These are phyloP conservation scores for Cerioporus squamosus DNA, from an alignment of 1,284 basidiomycete genomes.

Conservation along the genomic window DNA sequence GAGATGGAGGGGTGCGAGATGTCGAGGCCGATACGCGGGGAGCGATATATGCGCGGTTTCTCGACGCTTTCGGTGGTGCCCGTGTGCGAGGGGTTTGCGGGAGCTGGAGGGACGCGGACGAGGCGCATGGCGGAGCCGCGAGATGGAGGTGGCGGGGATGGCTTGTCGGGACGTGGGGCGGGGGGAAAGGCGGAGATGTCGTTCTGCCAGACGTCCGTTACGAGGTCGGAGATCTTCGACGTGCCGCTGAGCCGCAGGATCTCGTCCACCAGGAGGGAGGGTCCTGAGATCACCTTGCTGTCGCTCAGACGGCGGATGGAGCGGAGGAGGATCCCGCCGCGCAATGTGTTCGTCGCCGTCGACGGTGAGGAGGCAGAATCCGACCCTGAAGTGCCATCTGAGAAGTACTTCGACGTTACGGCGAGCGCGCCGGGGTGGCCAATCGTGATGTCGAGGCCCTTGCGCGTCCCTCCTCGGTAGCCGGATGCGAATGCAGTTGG, in stretches of 20 bases:
- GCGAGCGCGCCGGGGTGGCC: slow-evolving; percentile 43
- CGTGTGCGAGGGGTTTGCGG: background rate
- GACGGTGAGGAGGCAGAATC: slow-evolving; percentile 23
- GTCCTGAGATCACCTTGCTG: slow-evolving; percentile 64
- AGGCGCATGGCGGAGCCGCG: slow-evolving; percentile 20
- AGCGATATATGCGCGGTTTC: slow-evolving; percentile 49
- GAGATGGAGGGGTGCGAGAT: slow-evolving; percentile 56
- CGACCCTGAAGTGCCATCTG: slow-evolving; percentile 14
- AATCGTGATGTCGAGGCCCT: slow-evolving; percentile 75
- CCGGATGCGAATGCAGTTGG: slow-evolving; percentile 45
- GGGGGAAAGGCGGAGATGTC: slow-evolving; percentile 56
- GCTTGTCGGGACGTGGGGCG: too few relatives aligned
- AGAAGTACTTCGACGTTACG: slow-evolving; percentile 11
- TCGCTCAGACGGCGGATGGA: slow-evolving; percentile 55
- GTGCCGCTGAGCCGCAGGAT: slow-evolving; percentile 55
- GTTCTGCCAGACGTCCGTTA: slow-evolving; percentile 54
- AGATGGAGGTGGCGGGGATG: background rate
- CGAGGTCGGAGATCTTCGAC: slow-evolving; percentile 54
- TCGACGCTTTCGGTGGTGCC: background rate
- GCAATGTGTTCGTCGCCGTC: slow-evolving; percentile 24
- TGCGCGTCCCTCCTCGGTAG: slow-evolving; percentile 72
- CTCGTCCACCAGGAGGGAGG: slow-evolving; percentile 76
- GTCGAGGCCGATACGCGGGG: slow-evolving; percentile 76
- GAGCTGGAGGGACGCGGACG: slow-evolving; percentile 39
- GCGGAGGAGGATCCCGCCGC: slow-evolving; percentile 72